These are phyloP conservation scores for Rhizopogon rudus DNA, from an alignment of 768 basidiomycete genomes.

Conservation along the genomic window DNA sequence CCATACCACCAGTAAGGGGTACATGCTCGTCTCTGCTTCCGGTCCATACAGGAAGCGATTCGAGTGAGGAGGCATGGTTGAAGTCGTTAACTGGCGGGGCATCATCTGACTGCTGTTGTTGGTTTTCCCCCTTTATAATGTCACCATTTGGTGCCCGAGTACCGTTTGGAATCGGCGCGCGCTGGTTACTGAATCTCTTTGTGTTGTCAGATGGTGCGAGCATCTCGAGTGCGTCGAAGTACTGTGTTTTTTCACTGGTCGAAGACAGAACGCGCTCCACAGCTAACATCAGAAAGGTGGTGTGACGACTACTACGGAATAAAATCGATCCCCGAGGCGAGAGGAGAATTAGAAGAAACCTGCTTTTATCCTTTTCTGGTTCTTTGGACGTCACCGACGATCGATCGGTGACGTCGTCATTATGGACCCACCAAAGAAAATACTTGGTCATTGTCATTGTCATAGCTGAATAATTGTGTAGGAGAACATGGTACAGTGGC, in stretches of 20 bases:
- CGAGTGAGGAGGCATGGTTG: constrained; percentile 9
- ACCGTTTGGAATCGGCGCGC: background rate
- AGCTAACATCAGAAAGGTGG: no score
- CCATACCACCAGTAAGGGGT: background rate
- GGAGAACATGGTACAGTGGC: no score
- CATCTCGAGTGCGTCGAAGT: constrained; percentile 42
- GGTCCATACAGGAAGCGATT: constrained; percentile 18
- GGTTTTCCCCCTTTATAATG: background rate
- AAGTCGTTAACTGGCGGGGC: no score
- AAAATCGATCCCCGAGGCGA: background rate
- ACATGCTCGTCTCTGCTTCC: constrained; percentile 3
- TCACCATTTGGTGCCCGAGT: background rate
- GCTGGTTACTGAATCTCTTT: background rate
- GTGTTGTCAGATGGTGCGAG: background rate
- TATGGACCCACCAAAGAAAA: no score
- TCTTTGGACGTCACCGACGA: no score
- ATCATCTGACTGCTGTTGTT: background rate
- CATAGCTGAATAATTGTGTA: no score
- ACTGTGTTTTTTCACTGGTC: constrained; percentile 30
- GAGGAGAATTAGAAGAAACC: no score
- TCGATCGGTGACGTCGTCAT: no score
- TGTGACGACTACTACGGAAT: background rate
- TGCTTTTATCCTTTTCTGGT: no score
- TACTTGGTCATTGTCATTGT: no score
- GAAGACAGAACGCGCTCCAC: constrained; percentile 1